These are phyloP conservation scores for Erodium maritimum DNA, from an alignment of 345 rosid genomes.

Conservation along the genomic window DNA sequence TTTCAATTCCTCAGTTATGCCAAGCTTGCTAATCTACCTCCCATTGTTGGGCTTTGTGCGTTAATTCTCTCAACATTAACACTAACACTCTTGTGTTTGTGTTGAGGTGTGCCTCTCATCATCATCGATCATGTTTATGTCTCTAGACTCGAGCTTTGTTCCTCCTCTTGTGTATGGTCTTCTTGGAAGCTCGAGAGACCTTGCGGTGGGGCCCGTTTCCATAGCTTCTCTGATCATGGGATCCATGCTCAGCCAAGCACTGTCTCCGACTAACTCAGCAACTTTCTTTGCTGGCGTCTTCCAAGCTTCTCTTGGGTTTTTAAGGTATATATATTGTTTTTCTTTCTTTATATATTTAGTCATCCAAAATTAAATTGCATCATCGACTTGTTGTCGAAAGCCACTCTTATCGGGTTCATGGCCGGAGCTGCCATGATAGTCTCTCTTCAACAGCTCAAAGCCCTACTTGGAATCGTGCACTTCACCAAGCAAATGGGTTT, in stretches of 20 bases:
- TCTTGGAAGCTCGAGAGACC: conserved; percentile 92
- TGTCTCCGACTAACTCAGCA: conserved; percentile 57
- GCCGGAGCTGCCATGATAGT: conserved; percentile 95
- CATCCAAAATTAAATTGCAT: too few species aligned
- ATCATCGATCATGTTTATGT: too few species aligned
- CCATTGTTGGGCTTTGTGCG: conserved; percentile 88
- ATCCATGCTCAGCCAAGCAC: conserved; percentile 82
- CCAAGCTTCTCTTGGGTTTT: conserved; percentile 83
- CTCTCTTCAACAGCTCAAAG: conserved; percentile 78
- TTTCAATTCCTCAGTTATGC: conserved; percentile 45
- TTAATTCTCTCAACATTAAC: too few species aligned
- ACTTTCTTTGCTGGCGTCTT: conserved; percentile 92
- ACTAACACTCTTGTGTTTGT: too few species aligned
- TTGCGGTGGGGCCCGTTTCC: conserved; percentile 92
- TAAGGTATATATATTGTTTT: conserved; percentile 31
- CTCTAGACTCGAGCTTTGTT: conserved; percentile 82
- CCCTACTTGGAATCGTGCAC: conserved; percentile 84
- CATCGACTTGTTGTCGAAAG: conserved; percentile 80
- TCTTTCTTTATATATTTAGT: too few species aligned
- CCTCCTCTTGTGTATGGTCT: conserved; percentile 89
- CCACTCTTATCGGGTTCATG: conserved; percentile 93
- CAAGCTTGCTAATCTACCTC: conserved; percentile 82
- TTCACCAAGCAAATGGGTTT: conserved; percentile 78
- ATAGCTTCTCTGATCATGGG: conserved; percentile 90
- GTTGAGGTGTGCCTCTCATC: too few species aligned